Evolutionary conservation across 2,329 filamentous ascomycete genomes (phyloP), one percentile per base, ranked within the genome.

Genomic region (Purpureocillium takamizusanense): DNA sequence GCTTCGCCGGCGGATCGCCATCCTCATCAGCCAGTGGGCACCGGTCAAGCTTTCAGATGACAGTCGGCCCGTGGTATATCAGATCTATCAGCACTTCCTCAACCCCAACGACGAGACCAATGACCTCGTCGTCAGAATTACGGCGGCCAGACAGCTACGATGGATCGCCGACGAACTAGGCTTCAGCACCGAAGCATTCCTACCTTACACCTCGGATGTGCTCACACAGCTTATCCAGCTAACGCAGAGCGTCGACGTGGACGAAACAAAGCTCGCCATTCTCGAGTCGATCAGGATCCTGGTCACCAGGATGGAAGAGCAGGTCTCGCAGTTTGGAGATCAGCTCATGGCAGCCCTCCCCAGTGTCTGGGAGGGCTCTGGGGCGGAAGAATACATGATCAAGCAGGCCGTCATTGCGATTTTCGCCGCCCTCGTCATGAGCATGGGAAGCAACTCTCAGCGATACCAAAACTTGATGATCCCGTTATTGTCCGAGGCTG

Each of bases 371-470:
- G 81, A 86, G 43, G 77, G 81, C 37, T 87, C 86, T 3, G 86
- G 82, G 1, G 62, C 67, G 2, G 83, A 94, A 43, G 86, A 92
- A 52, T 86, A 88, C 61, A 77, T 97, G 59, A 84, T 95, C 70
- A 97, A 97, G 60, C 89, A 95, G 61, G 81, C 87, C 1, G 88
- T 97, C 37, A 74, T 97, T 41, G 86, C 84, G 3, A 83, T 97
- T 30, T 78, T 97, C 37, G 74, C 86, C 2, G 82, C 87, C 2
- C 70, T 98, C 12, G 85, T 94, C n/a, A 80, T 80, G 54, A 84
- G 89, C 2, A 85, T 97, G 76, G 86, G 83, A 42, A 72, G 76
- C 11, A 75, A 83, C 9, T 92, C 87, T 4, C 74, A 81, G 44
- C 74, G 80, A 14, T 95, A 94, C 50, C 87, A 95, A 46, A 61